Conservation (phyloP, 2,329 filamentous ascomycete species). For the Sporothrix dimorphospora region DNA sequence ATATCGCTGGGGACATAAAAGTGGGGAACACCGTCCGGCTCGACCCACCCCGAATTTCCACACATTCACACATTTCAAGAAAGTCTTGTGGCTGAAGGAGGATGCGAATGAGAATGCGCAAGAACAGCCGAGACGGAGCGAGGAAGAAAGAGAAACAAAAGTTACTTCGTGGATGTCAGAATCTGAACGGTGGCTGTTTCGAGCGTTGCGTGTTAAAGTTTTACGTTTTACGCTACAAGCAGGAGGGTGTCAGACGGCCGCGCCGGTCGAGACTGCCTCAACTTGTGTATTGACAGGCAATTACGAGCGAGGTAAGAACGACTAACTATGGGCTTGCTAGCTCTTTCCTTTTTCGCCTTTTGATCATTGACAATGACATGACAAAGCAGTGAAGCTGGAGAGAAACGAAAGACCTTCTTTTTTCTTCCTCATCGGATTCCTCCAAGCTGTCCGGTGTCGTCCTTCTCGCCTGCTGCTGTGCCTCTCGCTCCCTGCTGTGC, state of each 20-base stretch:
- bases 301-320: background rate
- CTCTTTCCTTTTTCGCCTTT: background rate
- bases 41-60: conserved; percentile 16
- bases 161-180: background rate
- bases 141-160: background rate
- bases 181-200: no score
- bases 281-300: background rate
- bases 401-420: background rate
- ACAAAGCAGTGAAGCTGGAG: background rate
- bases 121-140: background rate
- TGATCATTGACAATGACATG: background rate
- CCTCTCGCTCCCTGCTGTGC: background rate
- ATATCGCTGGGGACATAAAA: background rate
- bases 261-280: background rate
- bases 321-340: background rate
- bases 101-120: background rate
- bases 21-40: conserved; percentile 9
- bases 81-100: background rate
- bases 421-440: background rate
- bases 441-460: conserved; percentile 5
- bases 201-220: background rate
- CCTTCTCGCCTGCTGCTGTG: background rate
- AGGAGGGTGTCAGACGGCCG: background rate
- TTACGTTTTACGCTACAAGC: background rate
- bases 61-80: background rate